Percentiles rank a stretch among this genome's conserved stretches.
Evolutionary conservation across 2,329 filamentous ascomycete species (phyloP).

Genomic region (Sporothrix mexicana): DNA sequence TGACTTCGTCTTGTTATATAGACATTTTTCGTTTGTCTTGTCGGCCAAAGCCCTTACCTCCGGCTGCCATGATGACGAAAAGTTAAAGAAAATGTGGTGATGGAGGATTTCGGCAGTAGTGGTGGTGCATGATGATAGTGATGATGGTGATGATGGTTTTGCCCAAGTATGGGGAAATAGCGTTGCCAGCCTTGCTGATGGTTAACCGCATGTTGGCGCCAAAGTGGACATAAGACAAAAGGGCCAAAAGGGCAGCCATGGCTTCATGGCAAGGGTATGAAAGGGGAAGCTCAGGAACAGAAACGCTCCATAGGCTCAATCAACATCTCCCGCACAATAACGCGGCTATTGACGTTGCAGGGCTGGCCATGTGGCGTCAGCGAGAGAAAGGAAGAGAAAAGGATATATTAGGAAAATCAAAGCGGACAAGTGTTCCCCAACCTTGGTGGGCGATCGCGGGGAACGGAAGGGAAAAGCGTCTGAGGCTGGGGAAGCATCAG

Average conservation of each 20-base stretch:
- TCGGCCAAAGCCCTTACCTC: neutral
- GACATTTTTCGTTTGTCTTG: neutral
- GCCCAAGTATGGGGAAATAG: neutral
- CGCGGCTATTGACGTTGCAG: neutral
- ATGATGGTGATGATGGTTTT: neutral
- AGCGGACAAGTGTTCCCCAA: neutral
- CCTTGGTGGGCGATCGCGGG: neutral
- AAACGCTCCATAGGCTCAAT: neutral
- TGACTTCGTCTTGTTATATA: neutral
- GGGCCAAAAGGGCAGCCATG: neutral
- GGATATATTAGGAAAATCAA: too few relatives aligned
- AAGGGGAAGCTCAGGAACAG: neutral
- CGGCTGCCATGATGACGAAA: neutral
- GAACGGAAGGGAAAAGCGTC: neutral
- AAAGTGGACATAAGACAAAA: neutral
- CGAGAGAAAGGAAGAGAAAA: neutral
- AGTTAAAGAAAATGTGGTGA: slow-evolving; percentile 7
- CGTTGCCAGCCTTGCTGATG: slow-evolving; percentile 11
- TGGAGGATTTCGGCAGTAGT: neutral
- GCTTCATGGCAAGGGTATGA: neutral
- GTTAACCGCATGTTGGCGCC: neutral
- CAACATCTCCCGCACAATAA: neutral
- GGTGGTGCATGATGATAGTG: neutral
- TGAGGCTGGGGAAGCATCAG: slow-evolving; percentile 2
- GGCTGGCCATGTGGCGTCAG: slow-evolving; percentile 4